phyloP scores from a whole-genome alignment of 108 stramenopile species.

The Conticribra guillardii region DNA sequence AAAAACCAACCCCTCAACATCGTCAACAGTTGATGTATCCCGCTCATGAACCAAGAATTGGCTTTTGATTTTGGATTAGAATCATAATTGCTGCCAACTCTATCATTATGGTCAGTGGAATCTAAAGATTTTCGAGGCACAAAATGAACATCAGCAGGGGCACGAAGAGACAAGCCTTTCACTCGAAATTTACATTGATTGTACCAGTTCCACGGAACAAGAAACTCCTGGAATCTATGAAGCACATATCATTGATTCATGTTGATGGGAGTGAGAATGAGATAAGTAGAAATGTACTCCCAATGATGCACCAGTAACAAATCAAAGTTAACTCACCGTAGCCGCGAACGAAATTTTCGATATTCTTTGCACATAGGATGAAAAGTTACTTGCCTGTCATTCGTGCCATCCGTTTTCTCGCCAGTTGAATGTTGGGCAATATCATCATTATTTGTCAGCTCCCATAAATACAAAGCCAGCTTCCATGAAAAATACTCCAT shows the following conservation, averaged over 20 bases:
- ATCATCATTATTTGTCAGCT: too few relatives aligned
- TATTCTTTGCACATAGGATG: slow-evolving; percentile 41
- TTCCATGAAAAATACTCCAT: background rate
- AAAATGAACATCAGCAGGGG: slow-evolving; percentile 2
- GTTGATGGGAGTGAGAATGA: background rate
- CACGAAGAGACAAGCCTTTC: slow-evolving; percentile 13
- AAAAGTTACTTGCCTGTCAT: too few relatives aligned
- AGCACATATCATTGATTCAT: background rate
- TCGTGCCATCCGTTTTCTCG: too few relatives aligned
- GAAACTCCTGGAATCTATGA: background rate
- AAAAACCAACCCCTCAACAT: background rate
- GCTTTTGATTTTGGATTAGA: too few relatives aligned
- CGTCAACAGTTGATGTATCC: background rate
- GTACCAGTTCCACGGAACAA: slow-evolving; percentile 47
- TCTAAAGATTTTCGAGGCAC: background rate
- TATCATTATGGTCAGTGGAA: background rate
- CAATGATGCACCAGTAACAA: too few relatives aligned
- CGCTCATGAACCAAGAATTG: too few relatives aligned
- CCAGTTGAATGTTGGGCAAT: too few relatives aligned
- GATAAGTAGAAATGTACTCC: background rate
- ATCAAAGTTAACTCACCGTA: background rate
- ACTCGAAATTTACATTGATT: slow-evolving; percentile 9
- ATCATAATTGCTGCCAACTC: too few relatives aligned
- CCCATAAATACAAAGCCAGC: background rate
- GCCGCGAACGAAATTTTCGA: slow-evolving; percentile 19